Conservation (phyloP, 768 basidiomycete genomes). For the Leccinellum rugosiceps region DNA sequence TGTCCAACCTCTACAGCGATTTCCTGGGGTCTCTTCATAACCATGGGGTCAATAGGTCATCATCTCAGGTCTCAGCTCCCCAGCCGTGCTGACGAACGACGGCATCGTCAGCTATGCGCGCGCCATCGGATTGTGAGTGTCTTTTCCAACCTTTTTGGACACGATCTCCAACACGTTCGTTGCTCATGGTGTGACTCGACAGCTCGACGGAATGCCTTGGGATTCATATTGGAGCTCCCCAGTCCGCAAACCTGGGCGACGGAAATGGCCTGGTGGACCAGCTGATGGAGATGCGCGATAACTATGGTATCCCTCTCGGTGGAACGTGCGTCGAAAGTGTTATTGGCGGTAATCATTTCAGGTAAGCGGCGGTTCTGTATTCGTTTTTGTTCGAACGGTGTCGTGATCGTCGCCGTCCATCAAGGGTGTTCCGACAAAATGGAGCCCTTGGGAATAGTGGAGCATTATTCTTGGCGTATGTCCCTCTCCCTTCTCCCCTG, state of each 20-base stretch:
- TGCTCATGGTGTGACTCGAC: neutral
- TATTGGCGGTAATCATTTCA: conserved; percentile 47
- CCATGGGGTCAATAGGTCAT: conserved; percentile 41
- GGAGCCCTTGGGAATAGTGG: conserved; percentile 46
- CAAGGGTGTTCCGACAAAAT: conserved; percentile 53
- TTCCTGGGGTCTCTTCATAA: no score
- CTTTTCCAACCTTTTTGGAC: neutral
- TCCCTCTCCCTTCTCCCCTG: neutral
- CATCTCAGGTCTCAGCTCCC: conserved; percentile 59
- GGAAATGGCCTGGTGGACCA: conserved; percentile 44
- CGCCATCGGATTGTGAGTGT: conserved; percentile 57
- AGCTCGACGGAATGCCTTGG: conserved; percentile 39
- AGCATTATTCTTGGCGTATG: conserved; percentile 60
- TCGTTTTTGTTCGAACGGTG: neutral
- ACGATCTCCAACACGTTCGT: conserved; percentile 6
- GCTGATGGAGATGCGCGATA: conserved; percentile 41
- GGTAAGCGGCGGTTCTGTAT: conserved; percentile 21
- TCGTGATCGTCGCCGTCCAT: neutral
- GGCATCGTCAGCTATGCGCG: conserved; percentile 57
- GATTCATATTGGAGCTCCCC: conserved; percentile 35
- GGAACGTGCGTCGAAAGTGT: conserved; percentile 45
- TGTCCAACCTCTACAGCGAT: neutral
- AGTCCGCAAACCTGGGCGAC: conserved; percentile 44
- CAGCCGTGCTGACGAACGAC: conserved; percentile 49
- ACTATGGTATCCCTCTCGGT: conserved; percentile 31